Evolutionary conservation across 768 basidiomycete genomes (phyloP).

Genomic region (Suillus subluteus): DNA sequence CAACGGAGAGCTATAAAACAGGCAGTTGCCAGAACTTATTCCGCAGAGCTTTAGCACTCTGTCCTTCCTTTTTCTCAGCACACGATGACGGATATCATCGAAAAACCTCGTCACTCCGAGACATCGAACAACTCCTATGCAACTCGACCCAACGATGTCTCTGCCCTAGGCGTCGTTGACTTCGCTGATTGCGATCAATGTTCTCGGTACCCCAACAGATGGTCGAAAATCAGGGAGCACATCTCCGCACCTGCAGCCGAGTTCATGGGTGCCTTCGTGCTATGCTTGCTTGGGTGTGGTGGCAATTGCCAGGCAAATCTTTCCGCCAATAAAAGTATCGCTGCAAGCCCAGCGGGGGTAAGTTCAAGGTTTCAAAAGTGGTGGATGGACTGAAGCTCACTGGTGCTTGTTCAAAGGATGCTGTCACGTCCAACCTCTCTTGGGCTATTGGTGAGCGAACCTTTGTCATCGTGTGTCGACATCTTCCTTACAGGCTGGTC

Average conservation of each 20-base stretch:
- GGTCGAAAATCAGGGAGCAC: slow-evolving; percentile 46
- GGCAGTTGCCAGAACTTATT: not conserved
- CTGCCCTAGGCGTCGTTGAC: slow-evolving; percentile 14
- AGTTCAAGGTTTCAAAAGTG: slow-evolving; percentile 20
- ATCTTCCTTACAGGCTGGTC: slow-evolving; percentile 3
- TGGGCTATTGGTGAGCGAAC: slow-evolving; percentile 51
- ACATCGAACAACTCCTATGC: slow-evolving; percentile 17
- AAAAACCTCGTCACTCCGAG: slow-evolving; percentile 28
- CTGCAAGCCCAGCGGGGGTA: slow-evolving; percentile 52
- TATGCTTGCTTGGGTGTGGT: slow-evolving; percentile 58
- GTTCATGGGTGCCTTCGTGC: slow-evolving; percentile 53
- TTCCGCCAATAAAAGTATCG: slow-evolving; percentile 43
- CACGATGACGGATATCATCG: slow-evolving; percentile 26
- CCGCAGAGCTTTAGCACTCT: not conserved
- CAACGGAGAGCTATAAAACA: slow-evolving; percentile 27
- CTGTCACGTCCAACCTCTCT: slow-evolving; percentile 52
- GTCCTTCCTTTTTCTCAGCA: slow-evolving; percentile 9
- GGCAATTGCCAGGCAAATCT: slow-evolving; percentile 58
- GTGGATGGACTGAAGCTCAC: not conserved
- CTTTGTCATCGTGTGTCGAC: not conserved
- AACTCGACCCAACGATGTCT: slow-evolving; percentile 14
- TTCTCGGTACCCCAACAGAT: slow-evolving; percentile 47
- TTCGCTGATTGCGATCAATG: slow-evolving; percentile 39
- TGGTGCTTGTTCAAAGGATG: slow-evolving; percentile 37
- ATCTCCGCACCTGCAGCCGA: slow-evolving; percentile 59